Conservation (phyloP, 2,329 filamentous ascomycete genomes). For the Leptographium procerum region DNA sequence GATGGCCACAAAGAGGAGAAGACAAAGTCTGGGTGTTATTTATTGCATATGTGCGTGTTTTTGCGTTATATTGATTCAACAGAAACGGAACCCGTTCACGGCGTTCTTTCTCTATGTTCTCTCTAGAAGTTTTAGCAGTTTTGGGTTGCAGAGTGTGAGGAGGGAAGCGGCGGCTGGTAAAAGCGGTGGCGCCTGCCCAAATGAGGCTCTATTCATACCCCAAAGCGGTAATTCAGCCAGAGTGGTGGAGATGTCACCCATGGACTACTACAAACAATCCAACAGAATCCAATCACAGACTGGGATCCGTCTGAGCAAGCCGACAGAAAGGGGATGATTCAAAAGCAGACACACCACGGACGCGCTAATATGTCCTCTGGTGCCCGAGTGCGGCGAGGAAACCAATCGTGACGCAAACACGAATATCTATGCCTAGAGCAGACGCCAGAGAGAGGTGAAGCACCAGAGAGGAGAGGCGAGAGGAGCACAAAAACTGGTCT, state of each 20-base stretch:
- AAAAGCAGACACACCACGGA: background rate
- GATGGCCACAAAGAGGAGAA: background rate
- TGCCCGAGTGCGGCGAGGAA: too few relatives aligned
- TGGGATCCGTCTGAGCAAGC: too few relatives aligned
- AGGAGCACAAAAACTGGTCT: too few relatives aligned
- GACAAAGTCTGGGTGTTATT: background rate
- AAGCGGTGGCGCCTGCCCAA: background rate
- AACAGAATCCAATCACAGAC: too few relatives aligned
- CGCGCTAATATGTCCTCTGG: too few relatives aligned
- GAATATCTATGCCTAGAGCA: too few relatives aligned
- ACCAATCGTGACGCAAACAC: background rate
- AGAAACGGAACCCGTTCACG: background rate
- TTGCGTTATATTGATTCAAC: background rate
- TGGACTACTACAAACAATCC: background rate
- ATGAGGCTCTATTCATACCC: slow-evolving; percentile 15
- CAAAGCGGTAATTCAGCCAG: background rate
- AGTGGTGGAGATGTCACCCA: background rate
- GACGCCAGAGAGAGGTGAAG: too few relatives aligned
- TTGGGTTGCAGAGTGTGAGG: background rate
- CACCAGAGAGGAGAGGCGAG: too few relatives aligned
- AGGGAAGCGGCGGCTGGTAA: background rate
- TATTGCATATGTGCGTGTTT: background rate
- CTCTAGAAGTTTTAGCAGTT: background rate
- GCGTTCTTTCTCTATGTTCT: background rate
- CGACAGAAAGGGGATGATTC: background rate